phyloP scores from a whole-genome alignment of 2,329 filamentous ascomycete genomes.

The Ophiostoma populinum region DNA sequence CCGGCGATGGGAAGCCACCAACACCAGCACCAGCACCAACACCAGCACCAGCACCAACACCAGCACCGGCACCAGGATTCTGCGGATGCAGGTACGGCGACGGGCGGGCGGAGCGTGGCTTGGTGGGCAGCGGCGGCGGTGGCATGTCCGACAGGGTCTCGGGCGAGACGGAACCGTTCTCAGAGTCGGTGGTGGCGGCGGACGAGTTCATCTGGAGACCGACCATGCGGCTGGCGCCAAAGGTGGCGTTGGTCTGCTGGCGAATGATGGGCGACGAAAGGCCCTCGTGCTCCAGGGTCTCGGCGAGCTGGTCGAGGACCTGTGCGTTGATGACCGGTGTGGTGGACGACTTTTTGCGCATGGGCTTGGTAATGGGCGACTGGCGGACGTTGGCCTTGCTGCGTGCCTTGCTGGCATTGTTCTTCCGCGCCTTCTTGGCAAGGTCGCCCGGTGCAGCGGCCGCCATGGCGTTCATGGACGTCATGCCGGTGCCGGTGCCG shows the following conservation, averaged over 20 bases:
- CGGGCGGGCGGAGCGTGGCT: conserved; percentile 43
- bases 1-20: conserved; percentile 41
- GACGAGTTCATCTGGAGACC: conserved; percentile 17
- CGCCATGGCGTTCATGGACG: background rate
- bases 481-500: conserved; percentile 6
- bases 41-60: too few species aligned
- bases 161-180: conserved; percentile 47
- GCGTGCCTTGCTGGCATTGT: conserved; percentile 30
- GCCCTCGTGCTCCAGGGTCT: conserved; percentile 22
- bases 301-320: conserved; percentile 33
- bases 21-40: too few species aligned
- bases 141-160: conserved; percentile 49
- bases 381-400: conserved; percentile 42
- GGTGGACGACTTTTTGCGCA: conserved; percentile 33
- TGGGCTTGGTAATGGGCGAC: conserved; percentile 56
- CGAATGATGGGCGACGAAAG: conserved; percentile 12
- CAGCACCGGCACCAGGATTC: too few species aligned
- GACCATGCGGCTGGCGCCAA: background rate
- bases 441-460: too few species aligned
- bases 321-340: conserved; percentile 40
- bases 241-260: conserved; percentile 15
- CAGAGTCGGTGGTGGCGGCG: conserved; percentile 34
- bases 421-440: conserved; percentile 36
- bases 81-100: conserved; percentile 51
- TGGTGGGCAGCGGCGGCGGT: conserved; percentile 44